A percentile compares a stretch with the other conserved stretches of the same genome.
Evolutionary conservation across 2,329 filamentous ascomycete genomes (phyloP).

Genomic region (Colletotrichum karsti): DNA sequence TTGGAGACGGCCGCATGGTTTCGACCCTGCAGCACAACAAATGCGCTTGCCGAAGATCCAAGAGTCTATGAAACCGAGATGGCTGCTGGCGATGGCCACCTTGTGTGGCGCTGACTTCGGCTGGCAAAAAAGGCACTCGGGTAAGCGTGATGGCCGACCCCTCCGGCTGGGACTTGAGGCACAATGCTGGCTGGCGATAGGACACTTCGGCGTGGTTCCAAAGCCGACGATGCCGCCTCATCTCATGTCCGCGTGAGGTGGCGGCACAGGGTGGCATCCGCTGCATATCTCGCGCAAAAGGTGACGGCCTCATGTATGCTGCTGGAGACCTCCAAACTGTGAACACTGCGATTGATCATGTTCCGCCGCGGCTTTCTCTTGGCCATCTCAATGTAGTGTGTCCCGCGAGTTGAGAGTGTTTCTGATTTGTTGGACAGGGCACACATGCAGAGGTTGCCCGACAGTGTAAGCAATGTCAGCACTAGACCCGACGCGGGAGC

Average conservation of each 20-base stretch:
- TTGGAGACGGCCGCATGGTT: slow-evolving; percentile 5
- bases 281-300: slow-evolving; percentile 12
- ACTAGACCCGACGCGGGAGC: slow-evolving; percentile 20
- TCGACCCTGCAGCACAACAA: not conserved
- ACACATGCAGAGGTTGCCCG: slow-evolving; percentile 12
- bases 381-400: slow-evolving; percentile 6
- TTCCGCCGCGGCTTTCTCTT: not conserved
- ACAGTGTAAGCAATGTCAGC: slow-evolving; percentile 22
- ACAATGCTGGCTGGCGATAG: not conserved
- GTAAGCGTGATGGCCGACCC: not conserved
- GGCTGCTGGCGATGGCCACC: not conserved
- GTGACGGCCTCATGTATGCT: not conserved
- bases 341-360: not conserved
- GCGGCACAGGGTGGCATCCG: slow-evolving; percentile 1
- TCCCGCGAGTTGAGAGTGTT: not conserved
- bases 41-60: not conserved
- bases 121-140: not conserved
- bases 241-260: not conserved
- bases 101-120: not conserved
- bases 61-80: not conserved
- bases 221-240: not conserved
- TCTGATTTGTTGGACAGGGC: slow-evolving; percentile 6
- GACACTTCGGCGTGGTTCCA: not conserved
- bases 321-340: not conserved
- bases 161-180: not conserved